phyloP scores from a whole-genome alignment of 2,329 filamentous ascomycete species.

The Cordyceps militaris region DNA sequence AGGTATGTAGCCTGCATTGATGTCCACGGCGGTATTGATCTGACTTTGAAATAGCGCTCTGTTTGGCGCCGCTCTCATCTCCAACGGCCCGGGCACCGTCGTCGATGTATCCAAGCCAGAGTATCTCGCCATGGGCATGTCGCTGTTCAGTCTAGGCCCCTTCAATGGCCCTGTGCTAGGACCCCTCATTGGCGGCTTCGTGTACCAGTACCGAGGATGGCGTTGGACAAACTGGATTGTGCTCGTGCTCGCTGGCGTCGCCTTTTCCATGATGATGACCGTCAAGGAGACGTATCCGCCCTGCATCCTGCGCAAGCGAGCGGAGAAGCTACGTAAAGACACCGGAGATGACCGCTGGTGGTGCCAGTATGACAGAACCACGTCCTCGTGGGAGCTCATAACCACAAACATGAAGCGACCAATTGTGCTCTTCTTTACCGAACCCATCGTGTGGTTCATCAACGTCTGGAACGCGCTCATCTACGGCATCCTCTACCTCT shows the following conservation, averaged over 20 bases:
- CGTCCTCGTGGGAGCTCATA: slow-evolving; percentile 58
- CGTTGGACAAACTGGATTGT: slow-evolving; percentile 80
- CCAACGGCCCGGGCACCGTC: slow-evolving; percentile 69
- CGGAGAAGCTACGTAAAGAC: slow-evolving; percentile 56
- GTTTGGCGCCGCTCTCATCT: slow-evolving; percentile 67
- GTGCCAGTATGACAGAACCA: slow-evolving; percentile 70
- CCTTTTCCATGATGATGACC: slow-evolving; percentile 50
- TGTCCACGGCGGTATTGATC: not conserved
- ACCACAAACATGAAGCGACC: slow-evolving; percentile 72
- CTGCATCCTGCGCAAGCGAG: slow-evolving; percentile 59
- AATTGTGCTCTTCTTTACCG: slow-evolving; percentile 67
- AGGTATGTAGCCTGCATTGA: slow-evolving; percentile 34
- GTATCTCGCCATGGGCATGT: slow-evolving; percentile 67
- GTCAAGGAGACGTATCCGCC: slow-evolving; percentile 74
- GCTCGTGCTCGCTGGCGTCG: slow-evolving; percentile 61
- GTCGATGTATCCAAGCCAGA: slow-evolving; percentile 69
- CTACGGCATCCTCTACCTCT: slow-evolving; percentile 82
- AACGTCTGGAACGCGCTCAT: slow-evolving; percentile 55
- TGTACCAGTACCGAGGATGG: slow-evolving; percentile 67
- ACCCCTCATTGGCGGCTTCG: slow-evolving; percentile 63
- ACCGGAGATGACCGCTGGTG: slow-evolving; percentile 67
- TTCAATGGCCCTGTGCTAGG: slow-evolving; percentile 55
- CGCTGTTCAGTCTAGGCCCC: slow-evolving; percentile 71
- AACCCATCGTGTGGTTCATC: slow-evolving; percentile 73
- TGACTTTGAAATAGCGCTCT: slow-evolving; percentile 39